These are phyloP conservation scores for Cordyceps pruinosa DNA, from an alignment of 2,329 filamentous ascomycete genomes.

Conservation along the genomic window DNA sequence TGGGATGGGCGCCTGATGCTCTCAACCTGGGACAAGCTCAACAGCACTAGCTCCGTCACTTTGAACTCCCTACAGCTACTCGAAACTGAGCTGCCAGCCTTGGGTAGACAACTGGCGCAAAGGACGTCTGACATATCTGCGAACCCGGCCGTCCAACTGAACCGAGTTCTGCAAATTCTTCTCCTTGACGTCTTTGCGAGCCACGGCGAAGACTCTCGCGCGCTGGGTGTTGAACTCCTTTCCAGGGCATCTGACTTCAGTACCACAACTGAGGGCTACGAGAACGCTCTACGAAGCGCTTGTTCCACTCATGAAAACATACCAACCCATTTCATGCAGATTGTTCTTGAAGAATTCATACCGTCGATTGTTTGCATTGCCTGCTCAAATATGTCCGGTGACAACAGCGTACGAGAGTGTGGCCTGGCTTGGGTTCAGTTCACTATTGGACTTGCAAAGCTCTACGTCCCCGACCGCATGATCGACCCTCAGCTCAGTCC, in stretches of 20 bases:
- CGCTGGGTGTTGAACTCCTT: conserved; percentile 22
- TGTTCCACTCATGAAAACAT: not conserved
- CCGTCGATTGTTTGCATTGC: conserved; percentile 40
- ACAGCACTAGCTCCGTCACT: conserved; percentile 43
- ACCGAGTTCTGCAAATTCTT: conserved; percentile 40
- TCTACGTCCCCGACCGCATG: conserved; percentile 80
- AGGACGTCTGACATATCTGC: conserved; percentile 42
- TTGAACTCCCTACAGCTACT: conserved; percentile 56
- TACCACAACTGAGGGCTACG: conserved; percentile 10
- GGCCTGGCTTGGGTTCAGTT: conserved; percentile 67
- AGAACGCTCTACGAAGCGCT: conserved; percentile 9
- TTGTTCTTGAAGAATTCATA: conserved; percentile 35
- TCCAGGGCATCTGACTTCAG: conserved; percentile 16
- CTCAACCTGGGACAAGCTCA: conserved; percentile 49
- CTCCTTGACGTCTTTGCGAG: conserved; percentile 35
- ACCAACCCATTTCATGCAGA: conserved; percentile 14
- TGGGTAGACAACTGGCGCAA: conserved; percentile 48
- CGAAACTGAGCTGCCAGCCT: conserved; percentile 55
- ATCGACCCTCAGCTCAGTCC: conserved; percentile 72
- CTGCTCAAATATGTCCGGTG: conserved; percentile 16
- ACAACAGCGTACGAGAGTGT: conserved; percentile 25
- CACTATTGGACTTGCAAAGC: conserved; percentile 62
- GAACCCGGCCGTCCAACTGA: conserved; percentile 44
- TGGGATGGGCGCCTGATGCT: conserved; percentile 35
- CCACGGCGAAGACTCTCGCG: conserved; percentile 29